Conservation (phyloP, 768 basidiomycete genomes). For the Cystofilobasidium capitatum region DNA sequence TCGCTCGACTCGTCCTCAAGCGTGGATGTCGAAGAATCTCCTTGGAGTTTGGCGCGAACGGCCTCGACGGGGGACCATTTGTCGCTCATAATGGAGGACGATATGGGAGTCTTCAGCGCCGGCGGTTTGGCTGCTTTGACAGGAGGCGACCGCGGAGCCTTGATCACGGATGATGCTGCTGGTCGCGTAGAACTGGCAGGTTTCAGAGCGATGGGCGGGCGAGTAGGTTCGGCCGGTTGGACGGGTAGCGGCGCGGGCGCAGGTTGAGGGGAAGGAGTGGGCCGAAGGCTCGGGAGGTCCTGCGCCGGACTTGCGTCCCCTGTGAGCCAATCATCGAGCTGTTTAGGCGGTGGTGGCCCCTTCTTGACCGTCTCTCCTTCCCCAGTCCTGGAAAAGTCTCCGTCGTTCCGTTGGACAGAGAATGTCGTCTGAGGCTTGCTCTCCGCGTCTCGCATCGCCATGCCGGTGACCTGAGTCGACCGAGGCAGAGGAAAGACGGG, state of each 20-base stretch:
- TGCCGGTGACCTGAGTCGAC: slow-evolving; percentile 18
- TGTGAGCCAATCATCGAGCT: slow-evolving; percentile 13
- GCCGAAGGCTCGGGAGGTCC: neutral
- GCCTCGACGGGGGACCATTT: slow-evolving; percentile 23
- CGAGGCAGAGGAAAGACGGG: neutral
- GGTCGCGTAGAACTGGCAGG: neutral
- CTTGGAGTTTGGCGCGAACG: slow-evolving; percentile 1
- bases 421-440: neutral
- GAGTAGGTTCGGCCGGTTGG: neutral
- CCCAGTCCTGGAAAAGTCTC: too few species aligned
- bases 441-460: slow-evolving; percentile 1
- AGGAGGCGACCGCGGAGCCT: neutral
- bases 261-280: neutral
- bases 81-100: slow-evolving; percentile 19
- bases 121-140: neutral
- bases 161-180: neutral
- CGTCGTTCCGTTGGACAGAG: too few species aligned
- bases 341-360: neutral
- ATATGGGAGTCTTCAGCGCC: neutral
- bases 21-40: neutral
- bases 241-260: neutral
- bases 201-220: slow-evolving; percentile 13
- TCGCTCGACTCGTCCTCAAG: slow-evolving; percentile 2
- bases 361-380: neutral
- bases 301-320: slow-evolving; percentile 4